These are phyloP conservation scores for Microsporum canis DNA, from an alignment of 2,329 filamentous ascomycete species.

Conservation along the genomic window DNA sequence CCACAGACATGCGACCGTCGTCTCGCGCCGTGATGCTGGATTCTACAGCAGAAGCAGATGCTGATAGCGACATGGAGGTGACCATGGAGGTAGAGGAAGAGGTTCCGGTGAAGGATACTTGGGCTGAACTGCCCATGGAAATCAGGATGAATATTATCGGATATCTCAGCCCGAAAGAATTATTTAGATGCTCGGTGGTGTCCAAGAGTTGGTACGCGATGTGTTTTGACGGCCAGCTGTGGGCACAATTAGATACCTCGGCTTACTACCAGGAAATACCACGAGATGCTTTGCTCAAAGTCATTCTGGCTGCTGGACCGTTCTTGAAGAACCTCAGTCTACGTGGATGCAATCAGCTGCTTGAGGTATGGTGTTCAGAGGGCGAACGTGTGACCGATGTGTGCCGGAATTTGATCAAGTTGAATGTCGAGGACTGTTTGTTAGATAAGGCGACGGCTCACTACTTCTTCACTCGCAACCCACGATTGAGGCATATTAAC, in stretches of 20 bases:
- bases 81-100: conserved; percentile 18
- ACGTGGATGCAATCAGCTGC: conserved; percentile 77
- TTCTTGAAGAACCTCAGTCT: conserved; percentile 88
- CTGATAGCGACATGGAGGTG: not conserved
- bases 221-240: conserved; percentile 92
- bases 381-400: conserved; percentile 59
- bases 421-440: conserved; percentile 78
- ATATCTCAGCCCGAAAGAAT: conserved; percentile 65
- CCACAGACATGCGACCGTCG: conserved; percentile 47
- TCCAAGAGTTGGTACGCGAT: conserved; percentile 67
- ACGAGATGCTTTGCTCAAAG: conserved; percentile 67
- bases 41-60: conserved; percentile 15
- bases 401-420: conserved; percentile 76
- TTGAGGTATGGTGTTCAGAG: conserved; percentile 66
- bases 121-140: conserved; percentile 71
- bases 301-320: conserved; percentile 73
- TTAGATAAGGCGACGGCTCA: conserved; percentile 71
- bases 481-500: conserved; percentile 70
- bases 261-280: conserved; percentile 83
- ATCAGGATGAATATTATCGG: conserved; percentile 66
- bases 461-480: conserved; percentile 67
- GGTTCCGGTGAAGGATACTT: conserved; percentile 52
- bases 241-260: conserved; percentile 72
- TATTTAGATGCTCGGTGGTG: conserved; percentile 65
- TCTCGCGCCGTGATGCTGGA: conserved; percentile 23